Evolutionary conservation across 306 rosid species (phyloP).

Genomic region (Lotus japonicus): DNA sequence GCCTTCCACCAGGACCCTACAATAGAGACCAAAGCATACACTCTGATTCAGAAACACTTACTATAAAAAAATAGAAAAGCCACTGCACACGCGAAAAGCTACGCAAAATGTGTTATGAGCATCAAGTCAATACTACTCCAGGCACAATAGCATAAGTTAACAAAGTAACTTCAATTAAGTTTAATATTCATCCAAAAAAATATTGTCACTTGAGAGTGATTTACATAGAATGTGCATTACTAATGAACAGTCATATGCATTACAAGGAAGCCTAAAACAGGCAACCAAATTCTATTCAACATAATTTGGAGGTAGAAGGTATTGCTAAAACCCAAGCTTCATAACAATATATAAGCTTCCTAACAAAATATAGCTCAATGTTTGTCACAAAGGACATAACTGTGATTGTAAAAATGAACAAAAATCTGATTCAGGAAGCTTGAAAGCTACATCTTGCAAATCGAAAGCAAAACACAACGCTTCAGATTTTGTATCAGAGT

Average conservation of each 20-base stretch:
- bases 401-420: not conserved
- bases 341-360: no score
- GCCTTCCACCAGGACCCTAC: constrained; percentile 69
- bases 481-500: no score
- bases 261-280: not conserved
- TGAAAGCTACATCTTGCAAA: not conserved
- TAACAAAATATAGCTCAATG: no score
- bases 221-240: not conserved
- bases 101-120: no score
- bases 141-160: not conserved
- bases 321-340: no score
- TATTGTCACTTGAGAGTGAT: no score
- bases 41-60: not conserved
- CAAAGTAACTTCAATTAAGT: not conserved
- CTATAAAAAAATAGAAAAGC: not conserved
- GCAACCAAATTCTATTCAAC: no score
- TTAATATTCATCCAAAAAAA: not conserved
- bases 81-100: not conserved
- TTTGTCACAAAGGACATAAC: no score
- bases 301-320: no score
- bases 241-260: no score
- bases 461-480: not conserved
- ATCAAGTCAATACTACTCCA: not conserved
- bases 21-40: not conserved
- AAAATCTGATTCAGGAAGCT: not conserved